A percentile compares a stretch with the other conserved stretches of the same genome.
Evolutionary conservation across 2,329 filamentous ascomycete genomes (phyloP).

Genomic region (Colletotrichum camelliae): DNA sequence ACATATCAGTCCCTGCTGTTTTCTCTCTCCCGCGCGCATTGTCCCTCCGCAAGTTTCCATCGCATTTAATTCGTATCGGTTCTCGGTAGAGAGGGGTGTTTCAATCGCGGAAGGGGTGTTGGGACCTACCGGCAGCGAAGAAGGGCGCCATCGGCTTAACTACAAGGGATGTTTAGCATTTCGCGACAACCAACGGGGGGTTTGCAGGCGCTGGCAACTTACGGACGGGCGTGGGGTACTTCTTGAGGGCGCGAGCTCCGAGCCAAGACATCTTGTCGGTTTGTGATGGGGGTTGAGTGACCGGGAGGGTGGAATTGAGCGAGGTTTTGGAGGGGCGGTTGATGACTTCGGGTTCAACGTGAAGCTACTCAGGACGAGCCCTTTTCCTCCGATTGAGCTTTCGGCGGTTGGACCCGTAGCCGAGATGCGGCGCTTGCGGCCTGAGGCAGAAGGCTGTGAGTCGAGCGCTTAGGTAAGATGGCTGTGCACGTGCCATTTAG

Average conservation of each 20-base stretch:
- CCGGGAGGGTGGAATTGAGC: constrained; percentile 37
- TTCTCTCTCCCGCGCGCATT: neutral
- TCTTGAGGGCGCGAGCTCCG: constrained; percentile 71
- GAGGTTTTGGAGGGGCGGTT: constrained; percentile 33
- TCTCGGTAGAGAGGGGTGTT: neutral
- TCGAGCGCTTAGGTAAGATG: neutral
- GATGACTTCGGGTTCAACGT: constrained; percentile 33
- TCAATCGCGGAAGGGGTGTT: neutral
- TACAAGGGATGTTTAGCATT: constrained; percentile 45
- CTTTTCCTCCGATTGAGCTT: constrained; percentile 38
- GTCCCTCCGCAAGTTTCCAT: neutral
- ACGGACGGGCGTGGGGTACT: constrained; percentile 82
- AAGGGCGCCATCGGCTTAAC: constrained; percentile 92
- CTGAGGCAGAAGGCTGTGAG: constrained; percentile 26
- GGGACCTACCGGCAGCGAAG: constrained; percentile 85
- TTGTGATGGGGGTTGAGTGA: constrained; percentile 35
- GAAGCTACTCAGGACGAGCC: constrained; percentile 42
- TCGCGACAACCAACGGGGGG: neutral
- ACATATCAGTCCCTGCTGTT: neutral
- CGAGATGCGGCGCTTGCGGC: constrained; percentile 28
- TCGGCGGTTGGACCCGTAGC: constrained; percentile 39
- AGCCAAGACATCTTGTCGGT: constrained; percentile 75
- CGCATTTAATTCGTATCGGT: neutral
- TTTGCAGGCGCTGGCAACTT: constrained; percentile 46
- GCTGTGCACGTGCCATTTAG: neutral